Base-by-base conservation (phyloP, 768 basidiomycete genomes). In the Leccinum subtestaceum region DNA sequence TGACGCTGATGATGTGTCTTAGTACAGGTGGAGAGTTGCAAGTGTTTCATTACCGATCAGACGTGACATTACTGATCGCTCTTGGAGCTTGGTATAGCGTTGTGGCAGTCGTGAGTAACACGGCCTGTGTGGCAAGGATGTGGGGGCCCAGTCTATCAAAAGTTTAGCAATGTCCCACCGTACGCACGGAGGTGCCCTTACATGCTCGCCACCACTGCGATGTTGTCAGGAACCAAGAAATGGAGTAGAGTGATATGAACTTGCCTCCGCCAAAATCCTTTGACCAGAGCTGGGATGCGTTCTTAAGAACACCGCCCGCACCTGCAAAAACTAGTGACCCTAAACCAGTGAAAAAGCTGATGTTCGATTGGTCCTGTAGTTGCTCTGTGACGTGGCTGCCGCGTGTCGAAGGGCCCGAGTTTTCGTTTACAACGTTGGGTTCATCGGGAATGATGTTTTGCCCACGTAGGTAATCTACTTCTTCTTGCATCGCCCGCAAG, bases 251-350 rank as follows among this genome's bases (percentile, higher is more conserved):
- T 29, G 2, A 48, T 34, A 13, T 45, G 32, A 21, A 56, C 66
- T 64, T 34, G 34, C 69, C 62, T 54, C 65, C 70, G 55, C 65
- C 63, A 17, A 70, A 61, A 50, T 70, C 70, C 52, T 70, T 71
- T n/a, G 67, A 69, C 65, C 69, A 70, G 17, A 71, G 57, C 43
- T 71, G 65, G 27, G 69, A 65, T 21, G 65, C 70, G n/a, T 50
- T 70, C 59, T 71, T 64, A 2, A 13, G 54, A 59, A 71, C 45
- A 1, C 70, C 65, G 2, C 60, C 60, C 32, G 62, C 7, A 15
- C 70, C 70, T 8, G 67, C 58, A 27, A 58, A 50, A 2, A 67
- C 36, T 3, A 71, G 48, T 23, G 51, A 25, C 15, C 61, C 59
- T 15, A 71, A 21, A 32, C 58, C 70, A 4, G 61, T 45, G 45